phyloP scores from a whole-genome alignment of 1,284 basidiomycete species.

The Stereum hirsutum region DNA sequence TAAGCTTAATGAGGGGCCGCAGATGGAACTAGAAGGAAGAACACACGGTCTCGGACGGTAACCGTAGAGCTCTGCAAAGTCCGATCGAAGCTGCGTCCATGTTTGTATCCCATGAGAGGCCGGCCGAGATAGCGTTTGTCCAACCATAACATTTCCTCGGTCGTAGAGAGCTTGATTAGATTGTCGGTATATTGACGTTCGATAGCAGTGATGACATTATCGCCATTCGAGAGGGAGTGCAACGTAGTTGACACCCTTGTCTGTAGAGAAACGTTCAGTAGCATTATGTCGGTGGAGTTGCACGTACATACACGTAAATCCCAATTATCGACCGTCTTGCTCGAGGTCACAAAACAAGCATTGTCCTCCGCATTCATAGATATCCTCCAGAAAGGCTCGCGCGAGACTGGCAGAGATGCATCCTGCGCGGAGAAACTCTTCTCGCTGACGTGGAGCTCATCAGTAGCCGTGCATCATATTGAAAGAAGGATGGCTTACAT shows the following conservation, averaged over 20 bases:
- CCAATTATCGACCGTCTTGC: constrained; percentile 23
- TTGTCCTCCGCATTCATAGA: constrained; percentile 12
- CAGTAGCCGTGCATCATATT: too few relatives aligned
- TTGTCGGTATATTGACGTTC: constrained; percentile 32
- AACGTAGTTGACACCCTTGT: constrained; percentile 22
- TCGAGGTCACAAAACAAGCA: constrained; percentile 23
- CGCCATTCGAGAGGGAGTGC: too few relatives aligned
- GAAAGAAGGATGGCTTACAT: too few relatives aligned
- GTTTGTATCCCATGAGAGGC: constrained; percentile 52
- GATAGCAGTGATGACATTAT: constrained; percentile 43
- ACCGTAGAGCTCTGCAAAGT: constrained; percentile 37
- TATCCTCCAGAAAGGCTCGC: constrained; percentile 26
- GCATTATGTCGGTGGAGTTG: constrained; percentile 5
- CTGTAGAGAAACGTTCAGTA: constrained; percentile 15
- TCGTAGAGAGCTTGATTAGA: constrained; percentile 45
- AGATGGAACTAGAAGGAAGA: neutral
- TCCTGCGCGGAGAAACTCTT: too few relatives aligned
- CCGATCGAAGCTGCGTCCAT: constrained; percentile 51
- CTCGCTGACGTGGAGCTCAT: too few relatives aligned
- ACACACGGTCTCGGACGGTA: constrained; percentile 27
- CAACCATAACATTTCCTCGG: constrained; percentile 54
- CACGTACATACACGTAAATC: constrained; percentile 39
- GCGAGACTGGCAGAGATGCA: too few relatives aligned
- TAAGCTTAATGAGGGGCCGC: neutral
- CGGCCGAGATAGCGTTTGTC: constrained; percentile 45